Evolutionary conservation across 2,329 filamentous ascomycete species (phyloP).

Genomic region (Apiospora koreana): DNA sequence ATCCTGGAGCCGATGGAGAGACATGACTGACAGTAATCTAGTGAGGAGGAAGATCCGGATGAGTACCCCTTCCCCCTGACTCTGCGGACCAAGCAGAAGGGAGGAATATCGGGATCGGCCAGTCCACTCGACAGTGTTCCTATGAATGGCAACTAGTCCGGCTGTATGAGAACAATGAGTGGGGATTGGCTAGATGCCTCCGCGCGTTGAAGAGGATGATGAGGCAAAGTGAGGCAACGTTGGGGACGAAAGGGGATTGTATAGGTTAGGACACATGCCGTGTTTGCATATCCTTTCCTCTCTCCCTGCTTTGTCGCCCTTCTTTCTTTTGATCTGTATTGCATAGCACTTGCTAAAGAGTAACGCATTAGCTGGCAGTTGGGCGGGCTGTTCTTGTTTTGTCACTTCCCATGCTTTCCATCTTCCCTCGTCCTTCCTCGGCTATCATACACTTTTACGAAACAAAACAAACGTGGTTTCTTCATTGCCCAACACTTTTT

Average conservation of each 20-base stretch:
- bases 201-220: background rate
- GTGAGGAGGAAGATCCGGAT: slow-evolving; percentile 91
- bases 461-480: background rate
- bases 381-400: background rate
- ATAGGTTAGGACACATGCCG: background rate
- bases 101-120: slow-evolving; percentile 31
- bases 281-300: background rate
- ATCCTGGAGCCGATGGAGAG: background rate
- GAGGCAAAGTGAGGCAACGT: background rate
- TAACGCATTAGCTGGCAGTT: slow-evolving; percentile 11
- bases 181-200: background rate
- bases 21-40: slow-evolving; percentile 42
- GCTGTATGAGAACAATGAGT: background rate
- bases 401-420: background rate
- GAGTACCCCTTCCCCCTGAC: slow-evolving; percentile 63
- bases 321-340: background rate
- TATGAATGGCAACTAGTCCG: slow-evolving; percentile 41
- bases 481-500: background rate
- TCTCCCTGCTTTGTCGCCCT: background rate
- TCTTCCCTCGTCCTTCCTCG: background rate
- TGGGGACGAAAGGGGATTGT: background rate
- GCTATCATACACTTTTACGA: background rate
- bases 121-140: slow-evolving; percentile 45
- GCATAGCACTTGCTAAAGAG: slow-evolving; percentile 9
- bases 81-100: slow-evolving; percentile 51